Base-by-base conservation (phyloP, 305 asterid genomes). In the Fraxinus velutina region DNA sequence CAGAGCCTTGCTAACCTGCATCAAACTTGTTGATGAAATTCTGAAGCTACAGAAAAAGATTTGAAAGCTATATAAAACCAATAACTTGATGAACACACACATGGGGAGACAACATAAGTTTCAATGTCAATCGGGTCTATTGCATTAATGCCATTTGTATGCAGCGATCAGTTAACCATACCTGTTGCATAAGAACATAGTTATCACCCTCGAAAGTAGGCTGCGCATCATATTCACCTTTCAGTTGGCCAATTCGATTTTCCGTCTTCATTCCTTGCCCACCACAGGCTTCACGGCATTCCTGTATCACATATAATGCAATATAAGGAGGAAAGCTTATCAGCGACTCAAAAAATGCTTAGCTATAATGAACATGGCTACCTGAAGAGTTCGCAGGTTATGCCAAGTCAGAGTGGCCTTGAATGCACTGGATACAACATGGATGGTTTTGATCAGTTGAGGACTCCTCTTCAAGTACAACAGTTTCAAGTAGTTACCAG, bases 181-280 rank as follows among this genome's bases (percentile, higher is more conserved):
- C 99, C 97, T 94, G 98, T 78, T 94, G 99, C 99, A 96, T 94
- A 13, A 96, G 97, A 79, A 96, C 97, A 88, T 94, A 90, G 91
- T 96, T 96, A 83, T 96, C 98, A 19, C 99, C 99, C 91, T 94
- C 98, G 17, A 96, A 96, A 36, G 99, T 96, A 75, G 94, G 90
- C 81, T 96, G 98, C 87, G 91, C 99, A 72, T 96, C 99, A 82
- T 71, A 93, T 90, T 96, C 99, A 75, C 90, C 94, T 88, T 96
- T 96, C 76, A 91, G 89, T 83, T 92, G 99, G 80, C 98, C 99
- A 83, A 96, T 85, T 37, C 97, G 96, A 83, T 96, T 96, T 81
- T 96, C 99, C 27, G 97, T 92, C 90, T 93, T 96, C 79, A 93
- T 50, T 44, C 98, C 99, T 89, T 96, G 98, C 36, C 98, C 98